Percentiles rank a stretch among this genome's conserved stretches.
Evolutionary conservation across 2,329 filamentous ascomycete genomes (phyloP).

Genomic region (Septoria linicola): DNA sequence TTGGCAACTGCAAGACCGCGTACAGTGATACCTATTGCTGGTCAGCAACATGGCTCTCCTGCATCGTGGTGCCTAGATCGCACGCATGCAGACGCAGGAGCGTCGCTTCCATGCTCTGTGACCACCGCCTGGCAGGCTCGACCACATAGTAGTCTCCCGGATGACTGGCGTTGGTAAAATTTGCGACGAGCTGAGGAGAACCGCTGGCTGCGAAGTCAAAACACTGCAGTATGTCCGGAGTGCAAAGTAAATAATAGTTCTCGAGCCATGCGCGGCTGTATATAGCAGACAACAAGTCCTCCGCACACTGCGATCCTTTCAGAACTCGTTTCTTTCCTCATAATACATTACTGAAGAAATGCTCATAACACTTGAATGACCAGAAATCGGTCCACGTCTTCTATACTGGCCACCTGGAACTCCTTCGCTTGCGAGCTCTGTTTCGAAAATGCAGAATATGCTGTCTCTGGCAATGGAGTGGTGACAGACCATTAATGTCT

Average conservation of each 20-base stretch:
- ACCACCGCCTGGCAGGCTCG: too few relatives aligned
- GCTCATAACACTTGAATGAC: not conserved
- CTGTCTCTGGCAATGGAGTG: not conserved
- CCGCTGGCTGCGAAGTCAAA: not conserved
- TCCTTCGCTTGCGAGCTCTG: conserved; percentile 1
- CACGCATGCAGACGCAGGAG: conserved; percentile 10
- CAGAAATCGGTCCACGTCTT: not conserved
- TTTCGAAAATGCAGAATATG: not conserved
- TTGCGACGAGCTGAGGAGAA: conserved; percentile 7
- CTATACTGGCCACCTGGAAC: not conserved
- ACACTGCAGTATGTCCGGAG: not conserved
- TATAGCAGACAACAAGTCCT: conserved; percentile 2
- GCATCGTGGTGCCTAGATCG: too few relatives aligned
- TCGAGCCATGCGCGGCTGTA: not conserved
- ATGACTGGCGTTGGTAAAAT: not conserved
- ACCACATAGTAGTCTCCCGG: too few relatives aligned
- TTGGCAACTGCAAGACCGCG: not conserved
- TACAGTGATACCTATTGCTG: not conserved
- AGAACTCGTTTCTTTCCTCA: not conserved
- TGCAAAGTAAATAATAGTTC: conserved; percentile 6
- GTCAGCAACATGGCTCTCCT: not conserved
- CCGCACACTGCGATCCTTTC: not conserved
- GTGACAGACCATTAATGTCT: not conserved
- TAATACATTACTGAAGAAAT: not conserved
- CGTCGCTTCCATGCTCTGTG: too few relatives aligned